Conservation (phyloP, 179 eudicot genomes). For the Spergularia azorica region DNA sequence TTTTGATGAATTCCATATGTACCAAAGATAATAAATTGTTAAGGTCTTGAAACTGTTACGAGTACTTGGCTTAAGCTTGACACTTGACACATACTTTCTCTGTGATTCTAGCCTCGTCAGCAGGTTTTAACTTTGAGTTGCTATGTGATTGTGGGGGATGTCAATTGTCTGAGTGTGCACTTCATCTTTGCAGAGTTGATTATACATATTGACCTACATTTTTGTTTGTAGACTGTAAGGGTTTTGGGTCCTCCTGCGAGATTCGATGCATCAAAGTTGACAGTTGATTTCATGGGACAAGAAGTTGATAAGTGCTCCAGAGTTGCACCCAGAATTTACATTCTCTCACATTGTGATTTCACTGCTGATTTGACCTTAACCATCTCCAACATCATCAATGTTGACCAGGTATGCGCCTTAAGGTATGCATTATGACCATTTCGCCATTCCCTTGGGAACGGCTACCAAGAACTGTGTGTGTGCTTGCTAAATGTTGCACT, state of each 20-base stretch:
- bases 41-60: neutral
- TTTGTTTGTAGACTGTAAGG: slow-evolving; percentile 56
- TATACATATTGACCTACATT: neutral
- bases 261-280: slow-evolving; percentile 83
- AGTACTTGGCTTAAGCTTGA: neutral
- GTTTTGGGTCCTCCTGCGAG: slow-evolving; percentile 87
- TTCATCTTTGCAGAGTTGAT: neutral
- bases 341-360: slow-evolving; percentile 89
- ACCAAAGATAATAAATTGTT: neutral
- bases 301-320: slow-evolving; percentile 44
- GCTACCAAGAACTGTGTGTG: neutral
- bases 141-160: no score
- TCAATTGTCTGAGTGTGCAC: no score
- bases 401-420: slow-evolving; percentile 74
- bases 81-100: no score
- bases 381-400: slow-evolving; percentile 65
- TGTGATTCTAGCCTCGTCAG: no score
- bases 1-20: neutral
- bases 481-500: neutral
- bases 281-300: slow-evolving; percentile 67
- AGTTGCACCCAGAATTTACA: slow-evolving; percentile 72
- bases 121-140: no score
- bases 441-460: neutral
- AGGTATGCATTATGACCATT: slow-evolving; percentile 31
- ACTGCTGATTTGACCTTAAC: slow-evolving; percentile 85